A percentile compares a stretch with the other conserved stretches of the same genome.
These are phyloP conservation scores for Cytospora piceicola DNA, from an alignment of 2,329 filamentous ascomycete genomes.

Conservation along the genomic window DNA sequence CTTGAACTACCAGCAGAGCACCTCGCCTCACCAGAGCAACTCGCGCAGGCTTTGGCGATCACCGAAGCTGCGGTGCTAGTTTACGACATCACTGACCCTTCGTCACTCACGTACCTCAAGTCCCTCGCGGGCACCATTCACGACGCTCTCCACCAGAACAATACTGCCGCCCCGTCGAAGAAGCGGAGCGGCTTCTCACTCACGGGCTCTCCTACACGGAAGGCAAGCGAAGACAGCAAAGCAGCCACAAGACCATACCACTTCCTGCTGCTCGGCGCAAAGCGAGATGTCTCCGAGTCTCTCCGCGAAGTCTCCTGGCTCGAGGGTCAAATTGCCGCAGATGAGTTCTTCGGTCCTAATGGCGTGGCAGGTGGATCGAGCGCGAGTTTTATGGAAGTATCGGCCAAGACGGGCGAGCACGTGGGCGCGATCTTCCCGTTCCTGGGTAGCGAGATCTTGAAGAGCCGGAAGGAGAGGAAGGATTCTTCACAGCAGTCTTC, in stretches of 20 bases:
- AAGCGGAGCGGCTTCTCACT: constrained; percentile 17
- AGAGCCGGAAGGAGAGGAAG: constrained; percentile 31
- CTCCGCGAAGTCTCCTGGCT: constrained; percentile 39
- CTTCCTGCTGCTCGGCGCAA: constrained; percentile 43
- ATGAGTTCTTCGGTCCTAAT: constrained; percentile 27
- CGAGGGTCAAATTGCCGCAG: constrained; percentile 36
- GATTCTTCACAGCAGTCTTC: constrained; percentile 3
- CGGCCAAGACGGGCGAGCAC: constrained; percentile 43
- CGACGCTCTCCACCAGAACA: constrained; percentile 11
- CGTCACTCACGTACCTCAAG: constrained; percentile 35
- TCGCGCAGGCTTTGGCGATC: constrained; percentile 44
- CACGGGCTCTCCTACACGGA: constrained; percentile 12
- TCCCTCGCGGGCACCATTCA: constrained; percentile 19
- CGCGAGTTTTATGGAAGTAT: constrained; percentile 41
- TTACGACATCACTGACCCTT: constrained; percentile 39
- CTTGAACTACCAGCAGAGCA: constrained; percentile 44
- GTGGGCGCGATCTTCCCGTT: constrained; percentile 41
- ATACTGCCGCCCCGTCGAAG: constrained; percentile 5
- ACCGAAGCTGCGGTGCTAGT: constrained; percentile 47
- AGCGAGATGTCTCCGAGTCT: constrained; percentile 41
- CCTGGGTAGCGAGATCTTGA: constrained; percentile 42
- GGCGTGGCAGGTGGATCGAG: constrained; percentile 33
- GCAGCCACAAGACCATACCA: constrained; percentile 36
- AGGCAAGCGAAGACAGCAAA: not conserved
- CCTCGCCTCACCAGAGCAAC: constrained; percentile 39